These are phyloP conservation scores for Scutellaria barbata DNA, from an alignment of 257 asterid genomes.

Conservation along the genomic window DNA sequence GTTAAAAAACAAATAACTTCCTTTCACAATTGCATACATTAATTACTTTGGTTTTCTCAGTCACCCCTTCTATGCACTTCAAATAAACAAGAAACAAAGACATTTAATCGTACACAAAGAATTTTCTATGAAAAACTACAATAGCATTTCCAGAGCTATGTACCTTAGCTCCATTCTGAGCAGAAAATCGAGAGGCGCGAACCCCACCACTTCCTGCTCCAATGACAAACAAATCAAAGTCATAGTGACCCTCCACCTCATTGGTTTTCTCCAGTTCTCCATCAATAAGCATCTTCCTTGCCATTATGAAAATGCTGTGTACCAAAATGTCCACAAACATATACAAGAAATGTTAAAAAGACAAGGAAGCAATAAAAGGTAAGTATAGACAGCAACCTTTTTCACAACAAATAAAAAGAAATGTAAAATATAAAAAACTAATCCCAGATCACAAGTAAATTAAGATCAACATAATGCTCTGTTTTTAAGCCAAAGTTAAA, in stretches of 20 bases:
- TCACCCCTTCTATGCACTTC: neutral
- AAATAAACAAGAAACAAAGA: slow-evolving; percentile 4
- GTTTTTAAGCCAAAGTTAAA: no score
- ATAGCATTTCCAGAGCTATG: neutral
- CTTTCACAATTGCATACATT: slow-evolving; percentile 12
- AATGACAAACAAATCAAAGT: slow-evolving; percentile 89
- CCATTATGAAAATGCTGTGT: slow-evolving; percentile 57
- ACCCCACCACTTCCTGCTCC: slow-evolving; percentile 99
- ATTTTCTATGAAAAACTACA: neutral
- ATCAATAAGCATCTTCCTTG: slow-evolving; percentile 93
- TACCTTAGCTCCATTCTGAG: slow-evolving; percentile 95
- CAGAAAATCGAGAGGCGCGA: slow-evolving; percentile 88
- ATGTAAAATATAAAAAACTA: slow-evolving; percentile 16
- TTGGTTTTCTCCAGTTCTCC: slow-evolving; percentile 56
- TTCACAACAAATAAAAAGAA: slow-evolving; percentile 10
- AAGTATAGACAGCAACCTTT: slow-evolving; percentile 14
- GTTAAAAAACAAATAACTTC: slow-evolving; percentile 12
- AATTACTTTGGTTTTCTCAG: neutral
- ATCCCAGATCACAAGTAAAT: no score
- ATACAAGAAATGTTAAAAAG: slow-evolving; percentile 22
- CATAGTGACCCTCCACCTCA: slow-evolving; percentile 62
- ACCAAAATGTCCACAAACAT: slow-evolving; percentile 34
- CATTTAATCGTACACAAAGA: neutral
- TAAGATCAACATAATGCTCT: slow-evolving; percentile 4
- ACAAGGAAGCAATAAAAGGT: slow-evolving; percentile 16